Conservation (phyloP, 108 stramenopile species). For the Nitzschia sp. region DNA sequence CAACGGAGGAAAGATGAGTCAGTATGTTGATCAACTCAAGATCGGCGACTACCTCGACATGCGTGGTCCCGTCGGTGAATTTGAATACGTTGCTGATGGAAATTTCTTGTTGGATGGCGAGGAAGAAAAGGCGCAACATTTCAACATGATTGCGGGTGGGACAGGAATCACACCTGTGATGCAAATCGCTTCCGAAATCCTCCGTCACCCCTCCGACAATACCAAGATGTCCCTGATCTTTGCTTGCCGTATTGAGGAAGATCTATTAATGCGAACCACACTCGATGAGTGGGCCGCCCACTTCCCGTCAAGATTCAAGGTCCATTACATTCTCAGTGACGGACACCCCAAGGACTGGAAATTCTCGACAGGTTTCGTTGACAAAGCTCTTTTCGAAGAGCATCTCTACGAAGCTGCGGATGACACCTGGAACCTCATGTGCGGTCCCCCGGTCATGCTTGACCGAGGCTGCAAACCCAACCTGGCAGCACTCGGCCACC, state of each 20-base stretch:
- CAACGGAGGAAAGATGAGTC: constrained; percentile 94
- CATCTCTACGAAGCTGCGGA: constrained; percentile 69
- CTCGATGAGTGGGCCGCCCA: constrained; percentile 87
- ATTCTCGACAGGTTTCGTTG: constrained; percentile 90
- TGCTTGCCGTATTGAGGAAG: constrained; percentile 94
- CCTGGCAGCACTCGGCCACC: constrained; percentile 66
- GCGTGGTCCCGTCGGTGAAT: constrained; percentile 91
- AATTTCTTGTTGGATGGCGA: constrained; percentile 81
- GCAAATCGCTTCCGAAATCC: constrained; percentile 90
- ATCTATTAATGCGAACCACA: constrained; percentile 87
- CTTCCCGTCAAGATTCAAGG: constrained; percentile 84
- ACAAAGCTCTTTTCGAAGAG: constrained; percentile 72
- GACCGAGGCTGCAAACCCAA: constrained; percentile 86
- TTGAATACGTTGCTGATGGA: constrained; percentile 91
- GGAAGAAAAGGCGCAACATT: constrained; percentile 55
- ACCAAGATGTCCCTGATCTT: constrained; percentile 92
- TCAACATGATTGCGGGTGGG: constrained; percentile 97
- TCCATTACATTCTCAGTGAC: constrained; percentile 92
- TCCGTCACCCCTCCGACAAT: constrained; percentile 79
- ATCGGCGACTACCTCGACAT: constrained; percentile 91
- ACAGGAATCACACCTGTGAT: constrained; percentile 96
- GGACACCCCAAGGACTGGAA: constrained; percentile 74
- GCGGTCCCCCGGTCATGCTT: constrained; percentile 97
- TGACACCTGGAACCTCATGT: constrained; percentile 89
- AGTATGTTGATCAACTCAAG: constrained; percentile 84